Evolutionary conservation across 805 yeast genomes (phyloP).

Genomic region (Candida ovalis): DNA sequence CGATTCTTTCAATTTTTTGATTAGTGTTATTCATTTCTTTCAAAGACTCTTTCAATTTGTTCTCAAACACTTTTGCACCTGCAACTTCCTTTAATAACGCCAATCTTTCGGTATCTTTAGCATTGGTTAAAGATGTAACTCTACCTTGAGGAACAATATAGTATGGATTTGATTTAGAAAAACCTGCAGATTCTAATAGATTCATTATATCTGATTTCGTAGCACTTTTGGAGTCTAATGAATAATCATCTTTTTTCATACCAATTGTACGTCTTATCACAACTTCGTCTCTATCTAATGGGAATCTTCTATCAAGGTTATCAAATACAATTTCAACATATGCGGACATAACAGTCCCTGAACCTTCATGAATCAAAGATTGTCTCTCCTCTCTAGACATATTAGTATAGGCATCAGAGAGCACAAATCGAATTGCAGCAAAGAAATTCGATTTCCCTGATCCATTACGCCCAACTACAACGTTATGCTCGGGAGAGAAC

Average conservation of each 20-base stretch:
- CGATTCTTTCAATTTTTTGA: constrained; percentile 66
- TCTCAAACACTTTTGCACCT: constrained; percentile 90
- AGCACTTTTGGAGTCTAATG: constrained; percentile 74
- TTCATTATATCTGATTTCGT: constrained; percentile 79
- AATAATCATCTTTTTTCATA: constrained; percentile 87
- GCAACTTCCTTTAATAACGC: constrained; percentile 84
- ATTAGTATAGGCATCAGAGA: constrained; percentile 85
- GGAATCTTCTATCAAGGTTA: constrained; percentile 72
- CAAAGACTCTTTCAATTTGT: constrained; percentile 69
- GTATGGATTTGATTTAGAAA: constrained; percentile 85
- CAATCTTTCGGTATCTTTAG: constrained; percentile 80
- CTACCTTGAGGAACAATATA: constrained; percentile 97
- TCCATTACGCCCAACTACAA: constrained; percentile 90
- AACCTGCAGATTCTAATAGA: constrained; percentile 86
- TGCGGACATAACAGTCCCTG: constrained; percentile 87
- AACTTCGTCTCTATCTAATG: constrained; percentile 64
- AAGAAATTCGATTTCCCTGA: constrained; percentile 95
- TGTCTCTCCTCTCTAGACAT: constrained; percentile 83
- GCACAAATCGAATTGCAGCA: constrained; percentile 89
- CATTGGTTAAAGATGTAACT: constrained; percentile 82
- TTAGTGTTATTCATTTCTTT: constrained; percentile 76
- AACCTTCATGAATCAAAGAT: constrained; percentile 84
- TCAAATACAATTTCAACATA: constrained; percentile 88
- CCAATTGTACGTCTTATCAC: constrained; percentile 85
- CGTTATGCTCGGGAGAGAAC: constrained; percentile 79